phyloP scores from a whole-genome alignment of 2,329 filamentous ascomycete genomes.

The Neofusicoccum sp. region DNA sequence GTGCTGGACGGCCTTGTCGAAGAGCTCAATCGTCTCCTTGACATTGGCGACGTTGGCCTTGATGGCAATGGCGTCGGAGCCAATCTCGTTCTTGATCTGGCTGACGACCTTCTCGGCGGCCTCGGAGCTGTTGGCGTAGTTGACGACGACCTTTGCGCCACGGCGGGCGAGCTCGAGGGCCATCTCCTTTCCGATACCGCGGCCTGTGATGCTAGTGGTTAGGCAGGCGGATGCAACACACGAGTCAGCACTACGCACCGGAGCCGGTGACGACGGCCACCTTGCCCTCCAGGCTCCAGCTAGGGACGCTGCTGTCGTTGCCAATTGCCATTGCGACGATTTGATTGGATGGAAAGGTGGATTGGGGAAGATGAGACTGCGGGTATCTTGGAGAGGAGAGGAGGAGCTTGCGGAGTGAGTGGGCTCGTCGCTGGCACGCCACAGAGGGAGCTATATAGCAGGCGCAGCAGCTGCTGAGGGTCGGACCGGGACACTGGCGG shows the following conservation, averaged over 20 bases:
- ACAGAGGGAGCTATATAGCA: slow-evolving; percentile 10
- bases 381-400: background rate
- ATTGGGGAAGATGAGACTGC: background rate
- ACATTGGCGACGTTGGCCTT: slow-evolving; percentile 68
- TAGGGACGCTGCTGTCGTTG: slow-evolving; percentile 37
- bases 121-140: slow-evolving; percentile 64
- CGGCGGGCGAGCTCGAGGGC: slow-evolving; percentile 63
- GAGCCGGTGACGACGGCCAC: slow-evolving; percentile 55
- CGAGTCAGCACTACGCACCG: slow-evolving; percentile 32
- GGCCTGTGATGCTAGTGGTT: slow-evolving; percentile 41
- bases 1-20: slow-evolving; percentile 60
- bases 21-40: slow-evolving; percentile 60
- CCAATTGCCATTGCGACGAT: slow-evolving; percentile 36
- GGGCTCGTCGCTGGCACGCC: background rate
- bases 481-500: background rate
- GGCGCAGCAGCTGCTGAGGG: background rate
- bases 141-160: slow-evolving; percentile 65
- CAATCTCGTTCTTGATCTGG: slow-evolving; percentile 63
- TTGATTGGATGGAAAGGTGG: background rate
- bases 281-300: slow-evolving; percentile 54
- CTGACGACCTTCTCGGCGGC: slow-evolving; percentile 65
- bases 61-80: slow-evolving; percentile 62
- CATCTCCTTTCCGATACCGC: slow-evolving; percentile 66
- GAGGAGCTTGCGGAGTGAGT: background rate
- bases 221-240: background rate